Percentiles rank a stretch among this genome's conserved stretches.
Conservation (phyloP, 345 rosid genomes). For the Isatis tinctoria region DNA sequence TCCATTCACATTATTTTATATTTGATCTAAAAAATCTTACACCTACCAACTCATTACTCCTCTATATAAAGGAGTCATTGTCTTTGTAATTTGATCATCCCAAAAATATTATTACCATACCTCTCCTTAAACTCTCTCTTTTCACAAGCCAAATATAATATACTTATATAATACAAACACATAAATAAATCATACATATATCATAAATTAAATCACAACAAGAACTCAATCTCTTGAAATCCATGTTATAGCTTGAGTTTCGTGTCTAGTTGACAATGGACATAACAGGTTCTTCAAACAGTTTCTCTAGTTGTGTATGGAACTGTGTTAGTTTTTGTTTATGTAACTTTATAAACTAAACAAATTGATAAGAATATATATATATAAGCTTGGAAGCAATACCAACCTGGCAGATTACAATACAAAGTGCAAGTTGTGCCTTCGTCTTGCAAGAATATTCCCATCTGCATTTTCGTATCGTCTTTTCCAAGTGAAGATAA, state of each 20-base stretch:
- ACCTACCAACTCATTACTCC: too few species aligned
- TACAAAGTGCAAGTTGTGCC: not conserved
- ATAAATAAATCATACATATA: too few species aligned
- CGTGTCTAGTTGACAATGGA: not conserved
- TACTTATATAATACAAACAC: too few species aligned
- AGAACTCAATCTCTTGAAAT: not conserved
- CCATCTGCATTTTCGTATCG: not conserved
- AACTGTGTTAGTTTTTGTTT: not conserved
- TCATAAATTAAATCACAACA: too few species aligned
- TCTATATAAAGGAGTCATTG: too few species aligned
- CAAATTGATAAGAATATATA: not conserved
- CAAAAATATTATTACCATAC: too few species aligned
- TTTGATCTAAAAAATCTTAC: too few species aligned
- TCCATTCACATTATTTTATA: too few species aligned
- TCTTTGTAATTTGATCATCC: too few species aligned
- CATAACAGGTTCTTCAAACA: not conserved
- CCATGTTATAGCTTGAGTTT: not conserved
- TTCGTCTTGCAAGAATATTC: not conserved
- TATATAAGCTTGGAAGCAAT: constrained; percentile 7
- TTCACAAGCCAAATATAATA: too few species aligned
- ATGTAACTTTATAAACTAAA: not conserved
- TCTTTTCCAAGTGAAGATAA: not conserved
- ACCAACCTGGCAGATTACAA: constrained; percentile 4
- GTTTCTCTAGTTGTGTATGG: not conserved
- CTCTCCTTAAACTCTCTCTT: too few species aligned